Conservation (phyloP, 2,329 filamentous ascomycete species). For the Colletotrichum agaves region DNA sequence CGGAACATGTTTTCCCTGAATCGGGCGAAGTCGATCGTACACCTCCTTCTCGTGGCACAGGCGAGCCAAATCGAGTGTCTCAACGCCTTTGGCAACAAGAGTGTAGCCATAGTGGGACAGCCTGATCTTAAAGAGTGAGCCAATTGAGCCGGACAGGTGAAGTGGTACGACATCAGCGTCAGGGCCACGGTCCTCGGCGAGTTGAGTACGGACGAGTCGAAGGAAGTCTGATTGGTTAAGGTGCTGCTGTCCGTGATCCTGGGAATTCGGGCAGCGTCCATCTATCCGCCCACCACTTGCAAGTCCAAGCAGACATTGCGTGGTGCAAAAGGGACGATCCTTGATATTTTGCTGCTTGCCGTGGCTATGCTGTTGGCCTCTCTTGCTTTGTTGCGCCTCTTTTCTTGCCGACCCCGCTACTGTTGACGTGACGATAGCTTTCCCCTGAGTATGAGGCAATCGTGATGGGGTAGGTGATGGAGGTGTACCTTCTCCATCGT, state of each 20-base stretch:
- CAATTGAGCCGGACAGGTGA: slow-evolving; percentile 43
- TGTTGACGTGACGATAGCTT: neutral
- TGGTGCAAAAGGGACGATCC: slow-evolving; percentile 44
- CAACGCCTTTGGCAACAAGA: slow-evolving; percentile 52
- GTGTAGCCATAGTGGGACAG: slow-evolving; percentile 48
- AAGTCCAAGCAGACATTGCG: slow-evolving; percentile 44
- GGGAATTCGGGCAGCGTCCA: slow-evolving; percentile 44
- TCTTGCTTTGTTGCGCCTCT: slow-evolving; percentile 12
- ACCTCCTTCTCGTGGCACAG: slow-evolving; percentile 46
- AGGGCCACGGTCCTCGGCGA: slow-evolving; percentile 44
- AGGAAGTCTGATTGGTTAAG: slow-evolving; percentile 43
- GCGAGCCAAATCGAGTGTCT: slow-evolving; percentile 38
- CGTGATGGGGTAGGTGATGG: neutral
- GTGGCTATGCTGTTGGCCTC: neutral
- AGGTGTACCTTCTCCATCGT: neutral
- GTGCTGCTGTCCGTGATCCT: slow-evolving; percentile 42
- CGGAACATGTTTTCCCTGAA: slow-evolving; percentile 49
- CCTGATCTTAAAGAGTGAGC: slow-evolving; percentile 51
- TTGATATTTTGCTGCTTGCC: slow-evolving; percentile 37
- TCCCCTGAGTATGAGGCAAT: neutral
- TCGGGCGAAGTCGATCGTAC: slow-evolving; percentile 43
- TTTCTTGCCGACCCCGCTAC: slow-evolving; percentile 6
- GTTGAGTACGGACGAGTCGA: slow-evolving; percentile 42
- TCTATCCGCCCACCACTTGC: slow-evolving; percentile 41
- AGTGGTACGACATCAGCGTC: slow-evolving; percentile 46